Base-by-base conservation (phyloP, 352 stramenopile genomes). In the Phytophthora foliorum region DNA sequence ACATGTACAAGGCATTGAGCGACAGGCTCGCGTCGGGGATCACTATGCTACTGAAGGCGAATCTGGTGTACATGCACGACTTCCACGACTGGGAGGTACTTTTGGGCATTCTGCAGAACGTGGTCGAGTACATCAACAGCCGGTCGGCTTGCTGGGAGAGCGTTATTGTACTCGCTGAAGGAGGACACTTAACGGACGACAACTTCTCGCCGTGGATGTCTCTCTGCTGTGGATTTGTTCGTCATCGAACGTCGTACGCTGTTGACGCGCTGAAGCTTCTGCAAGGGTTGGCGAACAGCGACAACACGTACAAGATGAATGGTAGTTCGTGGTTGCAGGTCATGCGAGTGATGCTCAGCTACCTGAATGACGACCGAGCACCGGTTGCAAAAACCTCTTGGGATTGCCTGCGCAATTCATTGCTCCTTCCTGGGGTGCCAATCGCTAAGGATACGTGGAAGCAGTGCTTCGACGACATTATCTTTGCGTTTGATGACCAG, bases 401-500 rank as follows among this genome's bases (percentile, higher is more conserved):
- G 87, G 87, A 95, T 58, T 94, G 89, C 57, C 63, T 96, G 22
- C 89, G 93, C 67, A 92, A 91, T 44, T 94, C 86, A 31, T 71
- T 96, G 22, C 42, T 96, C 57, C 71, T 93, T 7, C 87, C 87
- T 21, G 86, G 86, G 22, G 77, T 91, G 9, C 79, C 80, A 1
- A 82, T 96, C 21, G 77, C 81, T 6, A 88, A 87, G 53, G 79
- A 87, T 32, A 93, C 85, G 48, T 96, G 89, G 89, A 81, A 91
- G 56, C 68, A 89, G 45, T 96, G 89, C 64, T 96, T 96, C 57
- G 75, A 92, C 50, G 82, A 93, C n/a, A 84, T 95, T 19, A 93
- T 96, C 57, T 96, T 95, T 58, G 83, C 89, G 36, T 93, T 96
- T 61, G 89, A 96, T 53, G 84, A 96, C 61, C 86, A 94, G 51